phyloP scores from a whole-genome alignment of 441 rosid genomes.

The Corymbia citriodora region DNA sequence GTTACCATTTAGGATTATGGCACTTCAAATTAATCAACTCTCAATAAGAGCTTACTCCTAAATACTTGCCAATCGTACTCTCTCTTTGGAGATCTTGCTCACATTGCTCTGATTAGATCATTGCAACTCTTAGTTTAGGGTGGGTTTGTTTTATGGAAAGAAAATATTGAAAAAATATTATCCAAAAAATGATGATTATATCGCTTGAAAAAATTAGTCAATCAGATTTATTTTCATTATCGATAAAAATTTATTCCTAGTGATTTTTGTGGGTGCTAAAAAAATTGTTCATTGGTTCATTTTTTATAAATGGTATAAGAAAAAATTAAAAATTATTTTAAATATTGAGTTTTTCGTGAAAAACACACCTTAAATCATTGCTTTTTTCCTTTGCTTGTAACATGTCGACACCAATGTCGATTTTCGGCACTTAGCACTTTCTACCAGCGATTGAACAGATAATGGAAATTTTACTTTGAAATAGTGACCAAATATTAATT shows the following conservation, averaged over 20 bases:
- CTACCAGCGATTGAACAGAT: background rate
- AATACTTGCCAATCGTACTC: background rate
- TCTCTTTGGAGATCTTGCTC: background rate
- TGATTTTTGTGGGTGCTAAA: background rate
- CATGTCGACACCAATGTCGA: background rate
- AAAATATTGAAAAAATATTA: too few relatives aligned
- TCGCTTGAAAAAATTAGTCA: too few relatives aligned
- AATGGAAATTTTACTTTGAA: background rate
- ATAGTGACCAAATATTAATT: background rate
- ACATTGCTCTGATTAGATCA: background rate
- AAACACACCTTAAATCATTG: background rate
- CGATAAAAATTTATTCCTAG: too few relatives aligned
- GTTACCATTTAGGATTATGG: background rate
- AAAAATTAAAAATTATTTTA: too few relatives aligned
- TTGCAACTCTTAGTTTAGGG: background rate
- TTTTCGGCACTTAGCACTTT: background rate
- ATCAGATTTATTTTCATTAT: too few relatives aligned
- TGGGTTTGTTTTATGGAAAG: background rate
- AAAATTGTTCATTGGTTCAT: background rate
- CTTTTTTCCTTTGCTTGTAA: background rate
- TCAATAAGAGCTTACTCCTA: background rate
- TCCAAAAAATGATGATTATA: background rate
- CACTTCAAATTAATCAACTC: background rate
- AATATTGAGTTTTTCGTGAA: fast-evolving
- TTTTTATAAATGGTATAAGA: too few relatives aligned